These are phyloP conservation scores for Skeletonema grethae DNA, from an alignment of 108 stramenopile genomes.

Conservation along the genomic window DNA sequence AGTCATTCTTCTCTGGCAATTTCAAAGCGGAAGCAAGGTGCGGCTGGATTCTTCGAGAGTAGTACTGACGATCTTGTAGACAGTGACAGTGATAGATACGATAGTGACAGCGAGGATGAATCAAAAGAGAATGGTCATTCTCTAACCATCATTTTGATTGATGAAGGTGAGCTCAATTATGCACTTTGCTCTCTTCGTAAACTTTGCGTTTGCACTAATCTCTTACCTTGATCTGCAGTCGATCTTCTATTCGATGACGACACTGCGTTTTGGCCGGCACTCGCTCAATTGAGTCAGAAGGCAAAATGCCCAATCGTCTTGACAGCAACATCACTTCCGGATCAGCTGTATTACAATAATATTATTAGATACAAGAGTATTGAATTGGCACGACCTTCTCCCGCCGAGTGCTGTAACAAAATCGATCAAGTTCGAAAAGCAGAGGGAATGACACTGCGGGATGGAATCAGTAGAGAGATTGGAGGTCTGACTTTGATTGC, in stretches of 20 bases:
- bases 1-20: conserved; percentile 68
- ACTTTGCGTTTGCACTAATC: background rate
- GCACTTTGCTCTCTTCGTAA: background rate
- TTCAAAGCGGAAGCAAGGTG: conserved; percentile 26
- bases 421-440: conserved; percentile 42
- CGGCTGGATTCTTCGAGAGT: background rate
- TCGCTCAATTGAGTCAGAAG: conserved; percentile 57
- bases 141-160: conserved; percentile 75
- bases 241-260: conserved; percentile 80
- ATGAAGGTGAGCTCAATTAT: conserved; percentile 59
- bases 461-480: conserved; percentile 14
- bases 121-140: conserved; percentile 29
- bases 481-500: conserved; percentile 35
- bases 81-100: conserved; percentile 5
- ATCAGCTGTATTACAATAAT: conserved; percentile 17
- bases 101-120: background rate
- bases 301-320: conserved; percentile 84
- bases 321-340: conserved; percentile 59
- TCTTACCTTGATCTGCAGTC: conserved; percentile 32
- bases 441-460: conserved; percentile 41
- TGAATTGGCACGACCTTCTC: conserved; percentile 46
- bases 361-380: conserved; percentile 43
- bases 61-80: background rate
- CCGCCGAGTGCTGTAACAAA: conserved; percentile 56
- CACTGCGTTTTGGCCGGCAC: conserved; percentile 79